Base-by-base conservation (phyloP, 106 monocot genomes). In the Xerophyta viscosa region DNA sequence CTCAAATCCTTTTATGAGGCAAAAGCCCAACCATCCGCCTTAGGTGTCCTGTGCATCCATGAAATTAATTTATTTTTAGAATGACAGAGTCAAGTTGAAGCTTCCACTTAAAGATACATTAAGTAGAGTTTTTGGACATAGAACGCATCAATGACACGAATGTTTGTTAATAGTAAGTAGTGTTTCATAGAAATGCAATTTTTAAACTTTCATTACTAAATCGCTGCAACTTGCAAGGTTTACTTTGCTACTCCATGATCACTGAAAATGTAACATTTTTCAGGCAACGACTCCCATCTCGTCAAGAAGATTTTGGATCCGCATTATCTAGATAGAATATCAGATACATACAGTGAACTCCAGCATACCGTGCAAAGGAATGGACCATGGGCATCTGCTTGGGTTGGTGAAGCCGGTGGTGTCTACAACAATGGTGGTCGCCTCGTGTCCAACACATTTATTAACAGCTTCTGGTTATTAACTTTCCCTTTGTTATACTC, bases 381-480 rank as follows among this genome's bases (percentile, higher is more conserved):
- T 27, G 77, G 76, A 0, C 69, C 80, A 15, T 86, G 80, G 80
- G 60, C 72, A 25, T 72, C 63, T 57, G 62, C 73, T 30, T 86
- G 86, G 86, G 57, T 86, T 28, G 58, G 86, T 22, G 86, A 86
- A 53, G 33, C 81, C 2, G 86, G 81, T 3, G 86, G 86, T 20
- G 69, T 80, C 4, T 81, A 63, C 72, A 86, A 81, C 48, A 81
- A 77, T 26, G 86, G 86, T 13, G 73, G 53, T n/a, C 11, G 20
- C 15, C 0, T 8, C 6, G 31, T 54, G 0, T 54, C 53, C 14
- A 13, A 54, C 31, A 29, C 53, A 0, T 54, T 15, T 19, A 29
- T 54, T 19, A 17, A 54, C 29, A 30, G 53, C 15, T 54, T 54
- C 31, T 54, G 53, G 53, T 54, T 13, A 54, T 1, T 19, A 19